These are phyloP conservation scores for Acanthamoeba culbertsoni DNA, from an alignment of 208 protist genomes.

Conservation along the genomic window DNA sequence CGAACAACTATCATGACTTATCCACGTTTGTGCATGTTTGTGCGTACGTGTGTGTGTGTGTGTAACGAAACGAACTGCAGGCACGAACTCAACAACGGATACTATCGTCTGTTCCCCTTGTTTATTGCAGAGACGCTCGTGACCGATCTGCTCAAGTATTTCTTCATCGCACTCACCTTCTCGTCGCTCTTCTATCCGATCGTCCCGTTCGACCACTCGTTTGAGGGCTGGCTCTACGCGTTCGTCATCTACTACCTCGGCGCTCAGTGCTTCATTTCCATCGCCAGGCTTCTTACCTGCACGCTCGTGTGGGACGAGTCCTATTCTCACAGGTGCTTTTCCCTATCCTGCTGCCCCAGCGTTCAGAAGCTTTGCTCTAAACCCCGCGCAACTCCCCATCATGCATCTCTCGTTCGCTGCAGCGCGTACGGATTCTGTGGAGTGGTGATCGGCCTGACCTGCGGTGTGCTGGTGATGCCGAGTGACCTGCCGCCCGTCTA, in stretches of 20 bases:
- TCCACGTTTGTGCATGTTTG: not conserved
- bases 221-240: slow-evolving; percentile 31
- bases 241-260: slow-evolving; percentile 56
- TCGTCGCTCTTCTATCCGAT: slow-evolving; percentile 48
- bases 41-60: too few relatives aligned
- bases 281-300: slow-evolving; percentile 24
- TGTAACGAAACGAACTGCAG: too few relatives aligned
- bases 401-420: not conserved
- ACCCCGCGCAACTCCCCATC: not conserved
- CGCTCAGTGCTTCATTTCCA: slow-evolving; percentile 52
- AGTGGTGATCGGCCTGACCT: slow-evolving; percentile 46
- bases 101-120: slow-evolving; percentile 26
- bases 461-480: slow-evolving; percentile 46
- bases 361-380: not conserved
- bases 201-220: slow-evolving; percentile 45
- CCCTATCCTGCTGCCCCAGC: not conserved
- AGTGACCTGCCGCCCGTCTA: slow-evolving; percentile 23
- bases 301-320: slow-evolving; percentile 53
- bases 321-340: not conserved
- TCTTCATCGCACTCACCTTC: slow-evolving; percentile 52
- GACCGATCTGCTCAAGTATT: slow-evolving; percentile 55
- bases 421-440: slow-evolving; percentile 31
- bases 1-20: not conserved
- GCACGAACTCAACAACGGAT: slow-evolving; percentile 43
- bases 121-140: slow-evolving; percentile 51